phyloP scores from a whole-genome alignment of 345 rosid genomes.

The Erodium maritimum region DNA sequence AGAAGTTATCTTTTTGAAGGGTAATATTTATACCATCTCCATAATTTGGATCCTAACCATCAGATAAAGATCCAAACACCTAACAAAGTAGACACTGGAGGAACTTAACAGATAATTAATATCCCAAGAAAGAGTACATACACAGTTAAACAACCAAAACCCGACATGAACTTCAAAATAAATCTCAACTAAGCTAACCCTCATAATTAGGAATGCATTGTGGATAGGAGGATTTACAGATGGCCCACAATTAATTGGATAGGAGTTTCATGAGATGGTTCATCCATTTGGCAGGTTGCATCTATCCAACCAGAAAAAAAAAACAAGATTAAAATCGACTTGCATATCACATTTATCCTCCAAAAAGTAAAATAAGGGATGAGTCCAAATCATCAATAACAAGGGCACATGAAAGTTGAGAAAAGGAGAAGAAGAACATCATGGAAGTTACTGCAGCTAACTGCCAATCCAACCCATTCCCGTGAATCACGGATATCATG shows the following conservation, averaged over 20 bases:
- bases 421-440: constrained; percentile 15
- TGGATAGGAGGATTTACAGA: not conserved
- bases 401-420: constrained; percentile 25
- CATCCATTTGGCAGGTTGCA: too few relatives aligned
- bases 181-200: not conserved
- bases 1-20: too few relatives aligned
- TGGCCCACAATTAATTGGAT: not conserved
- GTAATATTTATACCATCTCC: too few relatives aligned
- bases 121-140: too few relatives aligned
- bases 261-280: not conserved
- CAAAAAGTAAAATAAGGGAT: constrained; percentile 12
- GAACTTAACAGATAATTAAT: not conserved
- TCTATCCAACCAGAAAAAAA: too few relatives aligned
- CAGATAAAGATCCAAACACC: too few relatives aligned
- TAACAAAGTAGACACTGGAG: too few relatives aligned
- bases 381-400: constrained; percentile 12
- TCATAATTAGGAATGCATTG: not conserved
- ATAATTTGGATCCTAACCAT: too few relatives aligned
- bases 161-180: not conserved
- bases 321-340: too few relatives aligned
- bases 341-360: too few relatives aligned
- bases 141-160: too few relatives aligned
- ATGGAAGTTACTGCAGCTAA: constrained; percentile 22
- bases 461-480: constrained; percentile 28
- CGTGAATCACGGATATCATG: constrained; percentile 37